Conservation (phyloP, 352 stramenopile species). For the Sclerospora graminicola region DNA sequence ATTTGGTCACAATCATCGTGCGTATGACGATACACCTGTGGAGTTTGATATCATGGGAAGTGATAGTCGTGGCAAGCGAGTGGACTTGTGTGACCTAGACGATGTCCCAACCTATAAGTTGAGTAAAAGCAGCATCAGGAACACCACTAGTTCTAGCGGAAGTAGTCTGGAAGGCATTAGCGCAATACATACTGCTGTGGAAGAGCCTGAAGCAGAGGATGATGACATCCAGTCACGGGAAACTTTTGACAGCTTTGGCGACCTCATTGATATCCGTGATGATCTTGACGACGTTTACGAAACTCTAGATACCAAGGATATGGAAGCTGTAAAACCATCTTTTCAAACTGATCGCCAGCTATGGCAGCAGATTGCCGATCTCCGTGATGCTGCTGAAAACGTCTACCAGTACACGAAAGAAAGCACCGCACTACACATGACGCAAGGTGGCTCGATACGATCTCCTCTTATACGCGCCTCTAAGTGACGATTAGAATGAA, state of each 20-base stretch:
- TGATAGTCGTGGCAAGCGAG: constrained; percentile 1
- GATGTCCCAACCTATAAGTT: constrained; percentile 7
- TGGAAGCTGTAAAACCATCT: constrained; percentile 23
- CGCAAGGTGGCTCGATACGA: constrained; percentile 10
- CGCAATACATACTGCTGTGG: not conserved
- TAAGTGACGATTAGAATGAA: constrained; percentile 5
- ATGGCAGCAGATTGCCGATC: constrained; percentile 40
- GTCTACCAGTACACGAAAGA: constrained; percentile 40
- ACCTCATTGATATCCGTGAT: constrained; percentile 16
- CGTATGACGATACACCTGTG: constrained; percentile 8
- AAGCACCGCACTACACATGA: constrained; percentile 29
- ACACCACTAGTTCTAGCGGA: constrained; percentile 23
- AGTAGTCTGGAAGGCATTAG: constrained; percentile 17
- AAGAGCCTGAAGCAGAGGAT: constrained; percentile 15
- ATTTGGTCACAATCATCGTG: not conserved
- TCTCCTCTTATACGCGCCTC: not conserved
- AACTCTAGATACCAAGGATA: constrained; percentile 31
- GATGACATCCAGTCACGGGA: constrained; percentile 14
- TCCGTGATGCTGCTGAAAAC: constrained; percentile 32
- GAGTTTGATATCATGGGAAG: constrained; percentile 13
- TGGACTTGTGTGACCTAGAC: constrained; percentile 14
- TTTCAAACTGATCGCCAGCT: constrained; percentile 22
- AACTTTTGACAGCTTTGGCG: constrained; percentile 27
- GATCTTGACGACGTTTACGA: constrained; percentile 30
- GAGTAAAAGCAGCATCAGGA: constrained; percentile 25